Base-by-base conservation (phyloP, 1,139 yeast species). In the Blastobotrys indianensis region DNA sequence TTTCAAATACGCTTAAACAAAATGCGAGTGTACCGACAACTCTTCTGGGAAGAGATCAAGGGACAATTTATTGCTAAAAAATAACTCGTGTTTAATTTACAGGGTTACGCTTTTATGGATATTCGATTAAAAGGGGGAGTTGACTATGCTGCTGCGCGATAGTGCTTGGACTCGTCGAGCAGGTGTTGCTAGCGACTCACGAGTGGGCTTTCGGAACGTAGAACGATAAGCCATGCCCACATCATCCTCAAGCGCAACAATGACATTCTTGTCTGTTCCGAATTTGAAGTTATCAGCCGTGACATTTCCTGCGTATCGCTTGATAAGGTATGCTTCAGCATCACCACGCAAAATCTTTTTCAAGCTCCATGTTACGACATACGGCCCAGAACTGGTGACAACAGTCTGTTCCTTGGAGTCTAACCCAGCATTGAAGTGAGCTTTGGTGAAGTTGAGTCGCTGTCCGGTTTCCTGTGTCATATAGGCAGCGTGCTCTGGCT, bases 281-380 rank as follows among this genome's bases (percentile, higher is more conserved):
- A 78, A 85, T 60, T 76, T 76, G 73, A 86, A 87, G 59, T 83
- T 82, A 57, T 86, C 92, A 41, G 86, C 87, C 51, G 85, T 76
- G 54, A 88, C 79, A 47, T 75, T 66, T 41, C 77, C 76, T 37
- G 73, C 66, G 62, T 85, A 85, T 54, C 78, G 72, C 62, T 77
- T 80, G 58, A 87, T 80, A 44, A 72, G 66, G 60, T 85, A 85
- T 8, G 84, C 76, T 35, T 75, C 76, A 29, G 67, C 65, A 49
- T 74, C 77, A 46, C 80, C 79, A 41, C 69, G 64, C 44, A 82
- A 62, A 9, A 82, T 70, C 58, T 79, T 77, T 54, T 70, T 72
- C 57, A 88, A 62, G n/a, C 83, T 78, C 95, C 96, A 87, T 1
- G 85, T 74, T 31, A 88, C 75, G 29, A 87, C 82, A 63, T 79